A percentile compares a stretch with the other conserved stretches of the same genome.
Conservation (phyloP, 768 basidiomycete species). For the Termitomyces sp. region DNA sequence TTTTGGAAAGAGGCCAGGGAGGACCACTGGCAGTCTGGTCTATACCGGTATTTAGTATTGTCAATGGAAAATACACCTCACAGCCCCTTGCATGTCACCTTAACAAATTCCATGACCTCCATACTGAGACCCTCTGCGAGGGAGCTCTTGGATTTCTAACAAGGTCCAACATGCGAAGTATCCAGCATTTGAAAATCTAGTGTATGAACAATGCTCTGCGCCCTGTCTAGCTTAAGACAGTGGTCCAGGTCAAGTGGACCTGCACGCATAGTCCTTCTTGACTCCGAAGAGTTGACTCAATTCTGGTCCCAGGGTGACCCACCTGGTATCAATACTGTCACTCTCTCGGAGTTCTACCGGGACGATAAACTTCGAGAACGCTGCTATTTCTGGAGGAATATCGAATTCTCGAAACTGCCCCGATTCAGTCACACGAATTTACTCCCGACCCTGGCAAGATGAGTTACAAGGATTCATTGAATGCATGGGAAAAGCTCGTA, state of each 20-base stretch:
- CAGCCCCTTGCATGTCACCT: neutral
- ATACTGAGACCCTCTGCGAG: too few relatives aligned
- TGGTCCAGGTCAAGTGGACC: neutral
- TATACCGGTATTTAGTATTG: neutral
- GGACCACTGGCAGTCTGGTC: neutral
- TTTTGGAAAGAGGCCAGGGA: conserved; percentile 41
- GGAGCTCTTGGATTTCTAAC: neutral
- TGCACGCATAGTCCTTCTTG: neutral
- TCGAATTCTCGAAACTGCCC: too few relatives aligned
- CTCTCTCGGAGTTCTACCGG: too few relatives aligned
- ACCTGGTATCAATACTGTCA: too few relatives aligned
- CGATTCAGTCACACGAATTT: neutral
- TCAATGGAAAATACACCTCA: neutral
- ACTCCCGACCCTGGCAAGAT: neutral
- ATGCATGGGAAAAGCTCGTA: neutral
- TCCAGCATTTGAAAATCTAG: neutral
- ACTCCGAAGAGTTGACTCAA: neutral
- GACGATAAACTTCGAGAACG: too few relatives aligned
- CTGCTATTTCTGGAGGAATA: neutral
- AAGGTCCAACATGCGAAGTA: neutral
- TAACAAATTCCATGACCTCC: conserved; percentile 2
- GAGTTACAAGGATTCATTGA: neutral
- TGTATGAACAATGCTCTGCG: neutral
- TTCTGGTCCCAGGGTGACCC: neutral
- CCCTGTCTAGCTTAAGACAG: neutral